phyloP scores from a whole-genome alignment of 2,329 filamentous ascomycete species.

The Calonectria leucothoes region DNA sequence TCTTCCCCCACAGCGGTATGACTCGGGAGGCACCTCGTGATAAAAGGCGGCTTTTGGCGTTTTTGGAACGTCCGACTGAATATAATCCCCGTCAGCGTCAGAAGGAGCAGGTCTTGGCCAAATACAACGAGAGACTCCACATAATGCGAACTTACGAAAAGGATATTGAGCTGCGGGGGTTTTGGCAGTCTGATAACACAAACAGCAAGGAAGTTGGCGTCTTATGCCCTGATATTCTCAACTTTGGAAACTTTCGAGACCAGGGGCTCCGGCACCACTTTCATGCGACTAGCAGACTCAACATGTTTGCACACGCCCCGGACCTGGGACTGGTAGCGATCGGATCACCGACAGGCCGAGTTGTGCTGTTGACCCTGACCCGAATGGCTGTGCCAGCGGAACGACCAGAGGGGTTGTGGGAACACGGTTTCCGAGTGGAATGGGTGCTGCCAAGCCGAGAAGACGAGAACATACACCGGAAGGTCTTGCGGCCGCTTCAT shows the following conservation, averaged over 20 bases:
- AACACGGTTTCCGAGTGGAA: slow-evolving; percentile 65
- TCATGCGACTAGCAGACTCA: slow-evolving; percentile 56
- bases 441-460: slow-evolving; percentile 59
- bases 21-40: slow-evolving; percentile 31
- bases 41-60: slow-evolving; percentile 24
- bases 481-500: slow-evolving; percentile 65
- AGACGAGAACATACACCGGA: slow-evolving; percentile 58
- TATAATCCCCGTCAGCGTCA: slow-evolving; percentile 26
- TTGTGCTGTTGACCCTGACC: slow-evolving; percentile 70
- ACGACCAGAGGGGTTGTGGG: slow-evolving; percentile 39
- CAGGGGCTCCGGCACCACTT: slow-evolving; percentile 41
- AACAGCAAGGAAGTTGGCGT: slow-evolving; percentile 44
- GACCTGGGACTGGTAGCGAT: slow-evolving; percentile 77
- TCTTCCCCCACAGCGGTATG: slow-evolving; percentile 48
- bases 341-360: slow-evolving; percentile 75
- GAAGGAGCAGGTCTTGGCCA: slow-evolving; percentile 20
- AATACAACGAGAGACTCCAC: slow-evolving; percentile 34
- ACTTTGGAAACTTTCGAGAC: slow-evolving; percentile 39
- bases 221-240: slow-evolving; percentile 46
- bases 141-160: slow-evolving; percentile 62
- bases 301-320: slow-evolving; percentile 73
- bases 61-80: slow-evolving; percentile 34
- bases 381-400: slow-evolving; percentile 43
- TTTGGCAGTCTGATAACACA: slow-evolving; percentile 37
- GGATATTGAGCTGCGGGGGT: slow-evolving; percentile 59